These are phyloP conservation scores for Nosema bombycis DNA, from an alignment of 371 early-diverging fungal species.

Conservation along the genomic window DNA sequence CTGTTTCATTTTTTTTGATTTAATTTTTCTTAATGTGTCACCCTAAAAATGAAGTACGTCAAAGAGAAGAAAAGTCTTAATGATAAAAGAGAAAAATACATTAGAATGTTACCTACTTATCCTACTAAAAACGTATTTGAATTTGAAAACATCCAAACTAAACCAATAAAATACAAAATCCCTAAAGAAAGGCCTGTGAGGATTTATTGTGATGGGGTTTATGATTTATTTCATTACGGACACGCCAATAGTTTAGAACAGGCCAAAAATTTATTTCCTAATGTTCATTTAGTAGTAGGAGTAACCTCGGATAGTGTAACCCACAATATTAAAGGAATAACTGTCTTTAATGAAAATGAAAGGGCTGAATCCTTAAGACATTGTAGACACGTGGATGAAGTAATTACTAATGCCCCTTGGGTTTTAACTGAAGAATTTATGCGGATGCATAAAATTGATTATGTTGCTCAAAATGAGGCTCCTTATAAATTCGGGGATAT, in stretches of 20 bases:
- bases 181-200: conserved; percentile 43
- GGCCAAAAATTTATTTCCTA: conserved; percentile 80
- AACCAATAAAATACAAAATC: conserved; percentile 36
- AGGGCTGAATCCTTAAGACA: conserved; percentile 80
- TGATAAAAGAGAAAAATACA: conserved; percentile 9
- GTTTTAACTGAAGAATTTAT: conserved; percentile 74
- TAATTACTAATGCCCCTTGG: conserved; percentile 83
- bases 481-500: conserved; percentile 83
- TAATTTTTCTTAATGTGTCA: neutral
- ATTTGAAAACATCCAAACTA: conserved; percentile 8
- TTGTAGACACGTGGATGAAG: conserved; percentile 88
- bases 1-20: neutral
- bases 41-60: conserved; percentile 9
- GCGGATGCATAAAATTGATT: conserved; percentile 75
- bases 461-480: conserved; percentile 87
- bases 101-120: conserved; percentile 36
- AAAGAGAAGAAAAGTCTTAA: too few relatives aligned
- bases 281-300: conserved; percentile 74
- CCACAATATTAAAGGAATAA: conserved; percentile 79
- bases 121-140: conserved; percentile 25
- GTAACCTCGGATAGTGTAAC: conserved; percentile 85
- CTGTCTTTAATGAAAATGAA: conserved; percentile 86
- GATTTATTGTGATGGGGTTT: conserved; percentile 74
- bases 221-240: conserved; percentile 86
- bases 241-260: conserved; percentile 88